Evolutionary conservation across 805 yeast species (phyloP).

Genomic region (Candida nanaspora): DNA sequence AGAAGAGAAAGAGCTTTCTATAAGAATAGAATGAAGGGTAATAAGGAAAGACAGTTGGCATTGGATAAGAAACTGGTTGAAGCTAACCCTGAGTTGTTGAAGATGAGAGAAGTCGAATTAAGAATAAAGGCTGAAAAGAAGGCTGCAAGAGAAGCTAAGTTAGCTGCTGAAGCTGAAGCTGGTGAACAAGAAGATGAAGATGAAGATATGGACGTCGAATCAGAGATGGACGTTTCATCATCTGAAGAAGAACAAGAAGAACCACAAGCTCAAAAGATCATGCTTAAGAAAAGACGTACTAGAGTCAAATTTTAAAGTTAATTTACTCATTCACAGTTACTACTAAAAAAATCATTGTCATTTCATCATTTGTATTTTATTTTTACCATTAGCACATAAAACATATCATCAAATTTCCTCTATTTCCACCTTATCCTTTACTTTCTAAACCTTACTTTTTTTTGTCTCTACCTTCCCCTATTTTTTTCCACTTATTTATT

Average conservation of each 20-base stretch:
- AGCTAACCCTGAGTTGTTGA: constrained; percentile 80
- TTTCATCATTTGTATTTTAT: background rate
- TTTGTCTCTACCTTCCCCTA: background rate
- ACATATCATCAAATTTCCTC: no score
- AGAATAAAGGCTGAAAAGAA: constrained; percentile 67
- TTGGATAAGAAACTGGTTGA: constrained; percentile 86
- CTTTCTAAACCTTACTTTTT: no score
- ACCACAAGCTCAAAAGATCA: constrained; percentile 38
- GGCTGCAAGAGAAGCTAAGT: constrained; percentile 49
- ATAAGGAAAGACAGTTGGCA: constrained; percentile 78
- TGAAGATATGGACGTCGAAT: constrained; percentile 35
- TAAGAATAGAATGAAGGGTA: constrained; percentile 98
- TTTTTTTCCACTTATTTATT: background rate
- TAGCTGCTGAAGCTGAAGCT: constrained; percentile 39
- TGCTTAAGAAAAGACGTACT: constrained; percentile 47
- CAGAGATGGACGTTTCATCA: constrained; percentile 38
- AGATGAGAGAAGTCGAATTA: constrained; percentile 88
- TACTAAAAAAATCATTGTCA: no score
- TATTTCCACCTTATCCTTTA: no score
- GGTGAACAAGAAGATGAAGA: constrained; percentile 35
- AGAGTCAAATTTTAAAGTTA: constrained; percentile 35
- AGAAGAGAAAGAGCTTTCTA: constrained; percentile 98
- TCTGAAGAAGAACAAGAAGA: constrained; percentile 43
- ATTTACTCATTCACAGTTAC: background rate
- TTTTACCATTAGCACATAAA: no score